A percentile compares a stretch with the other conserved stretches of the same genome.
phyloP scores from a whole-genome alignment of 768 basidiomycete species.

The Amanita molliuscula region DNA sequence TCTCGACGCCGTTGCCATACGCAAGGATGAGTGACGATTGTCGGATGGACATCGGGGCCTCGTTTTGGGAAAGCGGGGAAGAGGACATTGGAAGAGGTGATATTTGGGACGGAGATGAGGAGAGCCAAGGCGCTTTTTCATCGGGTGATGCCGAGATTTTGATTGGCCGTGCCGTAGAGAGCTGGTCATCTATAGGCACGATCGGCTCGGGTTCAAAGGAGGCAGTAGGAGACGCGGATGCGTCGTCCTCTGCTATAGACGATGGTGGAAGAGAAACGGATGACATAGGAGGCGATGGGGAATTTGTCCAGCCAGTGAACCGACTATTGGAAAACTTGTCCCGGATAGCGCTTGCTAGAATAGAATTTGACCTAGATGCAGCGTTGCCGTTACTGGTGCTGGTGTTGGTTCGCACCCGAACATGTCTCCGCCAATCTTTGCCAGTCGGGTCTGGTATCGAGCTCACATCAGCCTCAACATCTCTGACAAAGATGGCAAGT shows the following conservation, averaged over 20 bases:
- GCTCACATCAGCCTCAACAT: slow-evolving; percentile 38
- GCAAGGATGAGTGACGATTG: neutral
- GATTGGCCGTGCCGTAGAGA: neutral
- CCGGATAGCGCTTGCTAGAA: neutral
- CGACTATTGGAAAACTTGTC: neutral
- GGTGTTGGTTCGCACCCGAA: slow-evolving; percentile 9
- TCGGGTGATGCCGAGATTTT: neutral
- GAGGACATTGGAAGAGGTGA: neutral
- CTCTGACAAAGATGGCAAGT: slow-evolving; percentile 74
- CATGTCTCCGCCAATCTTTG: slow-evolving; percentile 18
- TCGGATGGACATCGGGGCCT: neutral
- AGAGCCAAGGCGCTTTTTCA: neutral
- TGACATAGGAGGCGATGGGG: neutral
- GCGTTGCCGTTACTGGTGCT: neutral
- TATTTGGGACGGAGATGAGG: neutral
- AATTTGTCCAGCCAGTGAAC: neutral
- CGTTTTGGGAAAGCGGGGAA: neutral
- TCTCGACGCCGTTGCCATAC: neutral
- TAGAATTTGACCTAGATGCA: neutral
- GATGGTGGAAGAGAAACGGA: neutral
- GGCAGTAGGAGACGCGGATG: neutral
- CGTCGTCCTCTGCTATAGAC: neutral
- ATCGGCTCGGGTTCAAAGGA: neutral
- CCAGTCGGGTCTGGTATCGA: slow-evolving; percentile 61
- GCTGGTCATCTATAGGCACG: neutral